Conservation (phyloP, 495 filamentous ascomycete species). For the Patellaria atrata region DNA sequence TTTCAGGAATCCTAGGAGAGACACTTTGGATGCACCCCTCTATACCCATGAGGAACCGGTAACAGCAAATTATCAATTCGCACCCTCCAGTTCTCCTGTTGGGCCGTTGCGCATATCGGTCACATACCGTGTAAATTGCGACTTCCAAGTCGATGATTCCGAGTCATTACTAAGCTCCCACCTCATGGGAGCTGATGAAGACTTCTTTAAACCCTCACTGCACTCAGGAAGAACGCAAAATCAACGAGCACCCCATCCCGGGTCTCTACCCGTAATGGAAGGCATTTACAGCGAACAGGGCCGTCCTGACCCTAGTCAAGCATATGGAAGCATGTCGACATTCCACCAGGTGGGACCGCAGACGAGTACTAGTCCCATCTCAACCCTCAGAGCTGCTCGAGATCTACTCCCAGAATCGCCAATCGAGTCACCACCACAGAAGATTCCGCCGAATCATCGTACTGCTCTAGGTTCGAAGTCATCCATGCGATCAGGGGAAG, state of each 20-base stretch:
- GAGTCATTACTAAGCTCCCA: constrained; percentile 87
- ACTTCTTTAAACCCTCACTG: constrained; percentile 67
- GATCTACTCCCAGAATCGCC: constrained; percentile 37
- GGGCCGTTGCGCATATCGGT: constrained; percentile 71
- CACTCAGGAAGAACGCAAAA: constrained; percentile 18
- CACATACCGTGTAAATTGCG: constrained; percentile 71
- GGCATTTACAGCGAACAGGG: constrained; percentile 25
- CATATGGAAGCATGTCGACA: constrained; percentile 86
- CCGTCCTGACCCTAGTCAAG: constrained; percentile 52
- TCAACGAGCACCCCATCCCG: constrained; percentile 33
- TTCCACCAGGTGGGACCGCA: constrained; percentile 72
- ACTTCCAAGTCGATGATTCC: constrained; percentile 80
- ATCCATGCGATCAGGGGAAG: constrained; percentile 42
- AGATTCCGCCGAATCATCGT: constrained; percentile 43
- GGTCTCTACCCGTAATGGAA: constrained; percentile 52
- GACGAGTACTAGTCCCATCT: constrained; percentile 69
- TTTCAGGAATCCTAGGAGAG: constrained; percentile 30
- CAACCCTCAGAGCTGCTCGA: constrained; percentile 58
- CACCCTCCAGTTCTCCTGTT: constrained; percentile 68
- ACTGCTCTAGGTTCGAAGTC: constrained; percentile 45
- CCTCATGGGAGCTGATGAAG: constrained; percentile 85
- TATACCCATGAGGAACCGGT: constrained; percentile 50
- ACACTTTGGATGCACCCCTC: constrained; percentile 58
- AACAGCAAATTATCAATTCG: constrained; percentile 63
- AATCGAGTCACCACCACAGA: constrained; percentile 45